phyloP scores from a whole-genome alignment of 495 filamentous ascomycete species.

The Thermochaetoides thermophila region DNA sequence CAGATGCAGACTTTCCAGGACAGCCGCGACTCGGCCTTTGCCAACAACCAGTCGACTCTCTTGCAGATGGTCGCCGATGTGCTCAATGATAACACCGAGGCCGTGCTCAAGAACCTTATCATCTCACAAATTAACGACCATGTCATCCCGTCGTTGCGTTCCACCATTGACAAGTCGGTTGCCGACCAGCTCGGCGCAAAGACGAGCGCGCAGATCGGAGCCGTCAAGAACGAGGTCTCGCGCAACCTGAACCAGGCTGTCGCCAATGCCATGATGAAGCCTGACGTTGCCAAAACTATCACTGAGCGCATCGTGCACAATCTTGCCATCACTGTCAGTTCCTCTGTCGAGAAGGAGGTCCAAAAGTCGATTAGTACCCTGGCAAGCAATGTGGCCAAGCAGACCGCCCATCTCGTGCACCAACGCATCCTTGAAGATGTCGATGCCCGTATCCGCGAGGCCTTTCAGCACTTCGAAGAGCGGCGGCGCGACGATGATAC shows the following conservation, averaged over 20 bases:
- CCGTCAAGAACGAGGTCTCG: conserved; percentile 48
- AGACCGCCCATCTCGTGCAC: conserved; percentile 45
- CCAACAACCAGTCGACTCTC: conserved; percentile 33
- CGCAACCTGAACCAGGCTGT: conserved; percentile 29
- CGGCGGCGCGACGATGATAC: conserved; percentile 52
- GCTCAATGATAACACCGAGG: conserved; percentile 79
- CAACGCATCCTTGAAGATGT: conserved; percentile 21
- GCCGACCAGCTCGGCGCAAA: conserved; percentile 28
- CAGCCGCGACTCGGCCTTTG: conserved; percentile 16
- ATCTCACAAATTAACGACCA: conserved; percentile 46
- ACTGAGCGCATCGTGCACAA: too few species aligned
- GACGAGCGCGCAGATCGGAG: conserved; percentile 32
- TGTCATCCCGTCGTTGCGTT: conserved; percentile 42
- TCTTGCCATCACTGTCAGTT: conserved; percentile 47
- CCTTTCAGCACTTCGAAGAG: conserved; percentile 41
- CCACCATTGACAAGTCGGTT: conserved; percentile 29
- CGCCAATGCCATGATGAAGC: conserved; percentile 47
- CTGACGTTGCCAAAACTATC: conserved; percentile 51
- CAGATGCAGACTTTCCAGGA: conserved; percentile 21
- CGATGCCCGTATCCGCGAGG: conserved; percentile 19
- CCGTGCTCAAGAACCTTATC: conserved; percentile 57
- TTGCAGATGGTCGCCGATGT: conserved; percentile 78
- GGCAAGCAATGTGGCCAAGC: conserved; percentile 47
- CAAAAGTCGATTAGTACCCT: conserved; percentile 45
- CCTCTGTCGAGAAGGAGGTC: conserved; percentile 55